A percentile compares a stretch with the other conserved stretches of the same genome.
phyloP scores from a whole-genome alignment of 495 filamentous ascomycete genomes.

The Immersiella caudata region DNA sequence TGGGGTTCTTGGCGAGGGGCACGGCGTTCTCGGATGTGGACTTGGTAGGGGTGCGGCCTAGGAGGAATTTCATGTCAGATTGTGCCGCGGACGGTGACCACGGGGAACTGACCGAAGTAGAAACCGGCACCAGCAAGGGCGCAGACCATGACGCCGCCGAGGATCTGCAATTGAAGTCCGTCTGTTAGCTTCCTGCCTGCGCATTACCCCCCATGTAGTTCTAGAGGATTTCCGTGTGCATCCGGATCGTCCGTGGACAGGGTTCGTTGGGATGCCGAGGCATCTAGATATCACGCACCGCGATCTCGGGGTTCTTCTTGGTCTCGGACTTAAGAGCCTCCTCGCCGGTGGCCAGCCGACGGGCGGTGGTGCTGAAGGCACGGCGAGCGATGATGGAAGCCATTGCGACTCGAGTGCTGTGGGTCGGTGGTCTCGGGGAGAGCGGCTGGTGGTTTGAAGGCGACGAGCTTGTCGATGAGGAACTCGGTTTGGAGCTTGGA shows the following conservation, averaged over 20 bases:
- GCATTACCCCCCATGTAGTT: background rate
- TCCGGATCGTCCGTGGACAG: background rate
- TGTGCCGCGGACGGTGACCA: background rate
- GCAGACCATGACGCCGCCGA: conserved; percentile 88
- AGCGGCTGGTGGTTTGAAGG: conserved; percentile 20
- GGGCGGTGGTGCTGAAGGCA: conserved; percentile 51
- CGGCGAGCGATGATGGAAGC: conserved; percentile 52
- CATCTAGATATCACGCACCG: conserved; percentile 45
- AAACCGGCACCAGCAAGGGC: conserved; percentile 86
- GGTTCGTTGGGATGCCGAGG: background rate
- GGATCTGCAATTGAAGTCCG: conserved; percentile 59
- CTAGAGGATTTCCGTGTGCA: background rate
- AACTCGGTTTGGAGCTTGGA: conserved; percentile 4
- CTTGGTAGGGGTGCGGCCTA: conserved; percentile 83
- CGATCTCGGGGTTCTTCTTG: conserved; percentile 57
- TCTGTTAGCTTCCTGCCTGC: conserved; percentile 25
- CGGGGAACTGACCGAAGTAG: conserved; percentile 65
- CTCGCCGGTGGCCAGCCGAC: conserved; percentile 45
- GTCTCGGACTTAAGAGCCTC: conserved; percentile 49
- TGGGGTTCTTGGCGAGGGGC: conserved; percentile 68
- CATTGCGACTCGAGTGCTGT: conserved; percentile 37
- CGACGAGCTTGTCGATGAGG: conserved; percentile 8
- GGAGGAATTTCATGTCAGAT: conserved; percentile 29
- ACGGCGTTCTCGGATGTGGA: conserved; percentile 80
- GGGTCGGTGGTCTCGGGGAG: conserved; percentile 14